Percentiles rank a stretch among this genome's conserved stretches.
Evolutionary conservation across 2,329 filamentous ascomycete genomes (phyloP).

Genomic region (Aspergillus aculeatinus): DNA sequence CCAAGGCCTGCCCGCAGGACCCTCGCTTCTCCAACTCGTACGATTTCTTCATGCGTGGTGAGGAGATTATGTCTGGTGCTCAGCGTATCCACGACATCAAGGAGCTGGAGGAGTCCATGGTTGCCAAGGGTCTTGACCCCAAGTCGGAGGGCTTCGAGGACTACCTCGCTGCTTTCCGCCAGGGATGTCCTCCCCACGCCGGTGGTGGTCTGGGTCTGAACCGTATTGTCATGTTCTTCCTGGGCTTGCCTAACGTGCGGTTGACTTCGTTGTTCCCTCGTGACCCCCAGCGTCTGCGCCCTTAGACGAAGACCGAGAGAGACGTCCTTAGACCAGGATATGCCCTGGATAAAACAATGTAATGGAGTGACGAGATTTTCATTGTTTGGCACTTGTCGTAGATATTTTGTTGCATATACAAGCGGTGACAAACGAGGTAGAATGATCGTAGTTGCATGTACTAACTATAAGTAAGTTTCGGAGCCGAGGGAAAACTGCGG

Average conservation of each 20-base stretch:
- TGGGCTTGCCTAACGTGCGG: conserved; percentile 63
- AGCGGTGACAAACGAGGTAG: background rate
- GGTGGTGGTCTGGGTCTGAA: conserved; percentile 66
- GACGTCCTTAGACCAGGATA: conserved; percentile 1
- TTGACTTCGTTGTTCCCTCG: conserved; percentile 63
- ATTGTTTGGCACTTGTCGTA: background rate
- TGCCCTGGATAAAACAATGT: conserved; percentile 12
- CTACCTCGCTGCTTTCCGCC: conserved; percentile 64
- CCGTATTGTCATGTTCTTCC: conserved; percentile 66
- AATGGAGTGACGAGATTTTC: conserved; percentile 17
- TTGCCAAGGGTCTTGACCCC: conserved; percentile 59
- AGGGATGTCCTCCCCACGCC: conserved; percentile 64
- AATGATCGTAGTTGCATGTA: too few relatives aligned
- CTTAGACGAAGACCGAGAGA: conserved; percentile 22
- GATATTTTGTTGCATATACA: background rate
- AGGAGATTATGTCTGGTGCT: conserved; percentile 67
- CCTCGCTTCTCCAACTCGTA: conserved; percentile 66
- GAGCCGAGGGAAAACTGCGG: background rate
- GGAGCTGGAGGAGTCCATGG: conserved; percentile 59
- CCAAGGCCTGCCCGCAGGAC: conserved; percentile 71
- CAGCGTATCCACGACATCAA: conserved; percentile 65
- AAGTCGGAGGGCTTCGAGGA: conserved; percentile 60
- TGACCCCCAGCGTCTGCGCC: conserved; percentile 58
- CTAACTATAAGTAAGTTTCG: background rate
- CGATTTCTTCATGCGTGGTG: conserved; percentile 70